These are phyloP conservation scores for Ambrosiella beaveri DNA, from an alignment of 2,329 filamentous ascomycete species.

Conservation along the genomic window DNA sequence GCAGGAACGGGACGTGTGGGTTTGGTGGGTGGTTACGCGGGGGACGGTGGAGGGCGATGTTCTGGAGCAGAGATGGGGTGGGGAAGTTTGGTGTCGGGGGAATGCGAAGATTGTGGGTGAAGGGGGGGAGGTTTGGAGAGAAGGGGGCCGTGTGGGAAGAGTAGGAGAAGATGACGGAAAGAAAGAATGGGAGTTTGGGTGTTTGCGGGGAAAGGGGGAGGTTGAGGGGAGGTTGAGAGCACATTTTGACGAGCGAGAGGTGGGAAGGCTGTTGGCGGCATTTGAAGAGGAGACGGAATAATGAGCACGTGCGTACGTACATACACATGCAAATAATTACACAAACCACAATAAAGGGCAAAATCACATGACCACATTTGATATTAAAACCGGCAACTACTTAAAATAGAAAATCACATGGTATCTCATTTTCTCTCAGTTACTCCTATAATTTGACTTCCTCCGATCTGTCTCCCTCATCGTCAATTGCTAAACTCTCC, in stretches of 20 bases:
- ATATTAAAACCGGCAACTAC: neutral
- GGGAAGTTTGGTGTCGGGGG: neutral
- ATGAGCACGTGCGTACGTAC: neutral
- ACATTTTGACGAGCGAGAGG: conserved; percentile 12
- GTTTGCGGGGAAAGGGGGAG: neutral
- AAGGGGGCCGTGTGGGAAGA: neutral
- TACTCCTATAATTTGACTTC: neutral
- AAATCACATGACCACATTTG: neutral
- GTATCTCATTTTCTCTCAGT: neutral
- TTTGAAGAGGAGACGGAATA: conserved; percentile 9
- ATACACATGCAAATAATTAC: neutral
- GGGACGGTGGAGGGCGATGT: conserved; percentile 26
- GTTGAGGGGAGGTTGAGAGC: neutral
- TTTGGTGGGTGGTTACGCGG: conserved; percentile 25
- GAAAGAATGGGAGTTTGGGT: neutral
- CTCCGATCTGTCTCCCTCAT: neutral
- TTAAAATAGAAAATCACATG: too few species aligned
- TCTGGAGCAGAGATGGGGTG: conserved; percentile 18
- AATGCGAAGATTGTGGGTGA: neutral
- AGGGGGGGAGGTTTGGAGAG: neutral
- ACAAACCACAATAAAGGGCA: neutral
- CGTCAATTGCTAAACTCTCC: neutral
- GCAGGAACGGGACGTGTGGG: conserved; percentile 22
- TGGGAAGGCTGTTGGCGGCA: conserved; percentile 5
- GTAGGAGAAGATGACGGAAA: neutral